A percentile compares a stretch with the other conserved stretches of the same genome.
Evolutionary conservation across 2,329 filamentous ascomycete genomes (phyloP).

Genomic region (Herpotrichia juniperi): DNA sequence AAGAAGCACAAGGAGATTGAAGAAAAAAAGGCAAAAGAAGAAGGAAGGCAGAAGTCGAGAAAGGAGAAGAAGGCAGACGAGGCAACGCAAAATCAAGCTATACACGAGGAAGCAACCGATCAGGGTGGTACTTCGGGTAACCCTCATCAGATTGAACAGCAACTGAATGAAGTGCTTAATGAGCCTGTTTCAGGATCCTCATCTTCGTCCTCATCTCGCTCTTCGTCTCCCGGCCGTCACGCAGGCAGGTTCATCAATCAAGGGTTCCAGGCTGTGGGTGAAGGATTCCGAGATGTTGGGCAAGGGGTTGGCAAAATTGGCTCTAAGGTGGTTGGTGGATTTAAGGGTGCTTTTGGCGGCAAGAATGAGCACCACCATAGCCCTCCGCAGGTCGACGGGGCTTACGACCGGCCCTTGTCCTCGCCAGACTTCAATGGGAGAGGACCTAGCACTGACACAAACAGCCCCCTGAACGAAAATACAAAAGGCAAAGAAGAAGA

Average conservation of each 20-base stretch:
- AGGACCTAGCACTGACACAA: conserved; percentile 39
- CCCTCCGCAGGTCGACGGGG: conserved; percentile 24
- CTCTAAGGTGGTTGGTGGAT: conserved; percentile 45
- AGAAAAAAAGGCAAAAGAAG: conserved; percentile 68
- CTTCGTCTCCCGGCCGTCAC: conserved; percentile 31
- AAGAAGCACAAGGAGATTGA: conserved; percentile 75
- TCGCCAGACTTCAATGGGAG: conserved; percentile 35
- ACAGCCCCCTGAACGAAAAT: conserved; percentile 31
- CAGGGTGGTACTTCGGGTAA: conserved; percentile 62
- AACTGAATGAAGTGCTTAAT: conserved; percentile 53
- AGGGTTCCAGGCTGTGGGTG: conserved; percentile 47
- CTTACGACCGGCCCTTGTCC: conserved; percentile 22
- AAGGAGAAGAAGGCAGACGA: conserved; percentile 67
- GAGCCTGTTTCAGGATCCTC: conserved; percentile 24
- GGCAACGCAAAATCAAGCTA: conserved; percentile 61
- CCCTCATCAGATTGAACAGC: conserved; percentile 61
- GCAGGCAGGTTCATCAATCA: conserved; percentile 58
- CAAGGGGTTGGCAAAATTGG: conserved; percentile 51
- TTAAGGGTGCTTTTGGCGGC: conserved; percentile 40
- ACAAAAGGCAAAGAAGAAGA: conserved; percentile 30
- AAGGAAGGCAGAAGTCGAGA: conserved; percentile 61
- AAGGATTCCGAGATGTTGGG: conserved; percentile 58
- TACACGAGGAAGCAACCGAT: conserved; percentile 58
- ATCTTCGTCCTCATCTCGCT: conserved; percentile 41
- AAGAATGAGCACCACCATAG: conserved; percentile 19